Evolutionary conservation across 2,329 filamentous ascomycete species (phyloP).

Genomic region (Colletotrichum scovillei): DNA sequence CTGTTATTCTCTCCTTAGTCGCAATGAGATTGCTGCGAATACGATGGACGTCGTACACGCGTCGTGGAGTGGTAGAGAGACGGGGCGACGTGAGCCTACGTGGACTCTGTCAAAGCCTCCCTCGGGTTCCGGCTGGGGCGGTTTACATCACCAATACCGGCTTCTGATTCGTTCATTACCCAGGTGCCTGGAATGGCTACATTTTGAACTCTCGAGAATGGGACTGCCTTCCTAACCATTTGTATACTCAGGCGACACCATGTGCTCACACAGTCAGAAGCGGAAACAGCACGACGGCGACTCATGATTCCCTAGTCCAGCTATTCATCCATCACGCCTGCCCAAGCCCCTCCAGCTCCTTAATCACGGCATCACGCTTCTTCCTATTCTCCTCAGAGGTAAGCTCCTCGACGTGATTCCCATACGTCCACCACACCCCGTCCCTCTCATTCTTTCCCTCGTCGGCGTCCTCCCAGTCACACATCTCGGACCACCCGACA

Average conservation of each 20-base stretch:
- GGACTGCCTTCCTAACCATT: too few relatives aligned
- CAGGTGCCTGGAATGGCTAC: neutral
- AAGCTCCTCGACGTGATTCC: neutral
- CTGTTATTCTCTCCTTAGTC: neutral
- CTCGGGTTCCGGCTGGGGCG: neutral
- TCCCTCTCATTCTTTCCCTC: neutral
- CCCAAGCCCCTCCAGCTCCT: neutral
- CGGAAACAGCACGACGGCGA: neutral
- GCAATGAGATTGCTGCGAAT: neutral
- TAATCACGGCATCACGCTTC: neutral
- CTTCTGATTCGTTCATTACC: neutral
- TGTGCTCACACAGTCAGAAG: neutral
- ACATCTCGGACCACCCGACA: neutral
- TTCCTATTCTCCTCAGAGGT: neutral
- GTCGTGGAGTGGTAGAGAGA: neutral
- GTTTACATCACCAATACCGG: neutral
- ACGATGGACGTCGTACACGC: neutral
- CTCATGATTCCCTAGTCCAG: neutral
- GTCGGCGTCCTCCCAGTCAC: neutral
- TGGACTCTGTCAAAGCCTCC: neutral
- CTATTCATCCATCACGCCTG: neutral
- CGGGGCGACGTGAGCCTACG: neutral
- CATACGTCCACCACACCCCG: slow-evolving; percentile 3
- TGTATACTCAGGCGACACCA: neutral
- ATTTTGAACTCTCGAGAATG: neutral